These are phyloP conservation scores for Pistacia integerrima DNA, from an alignment of 345 rosid species.

Conservation along the genomic window DNA sequence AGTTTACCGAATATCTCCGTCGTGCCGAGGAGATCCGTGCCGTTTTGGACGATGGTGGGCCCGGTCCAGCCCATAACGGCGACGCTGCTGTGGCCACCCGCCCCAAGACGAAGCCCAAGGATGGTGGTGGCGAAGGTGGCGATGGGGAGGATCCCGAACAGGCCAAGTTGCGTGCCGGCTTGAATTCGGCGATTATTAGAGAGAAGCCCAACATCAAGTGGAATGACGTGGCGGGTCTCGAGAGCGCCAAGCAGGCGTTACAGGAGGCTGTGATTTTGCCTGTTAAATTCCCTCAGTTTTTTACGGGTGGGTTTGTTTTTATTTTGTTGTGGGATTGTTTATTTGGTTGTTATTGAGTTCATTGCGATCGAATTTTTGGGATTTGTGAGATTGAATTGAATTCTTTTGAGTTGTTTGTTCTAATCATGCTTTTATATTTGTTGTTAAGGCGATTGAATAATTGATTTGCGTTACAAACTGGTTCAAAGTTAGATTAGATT, in stretches of 20 bases:
- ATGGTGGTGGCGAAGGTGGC: conserved; percentile 58
- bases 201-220: conserved; percentile 91
- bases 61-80: conserved; percentile 69
- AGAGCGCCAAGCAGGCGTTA: conserved; percentile 86
- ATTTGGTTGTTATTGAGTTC: conserved; percentile 2
- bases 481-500: neutral
- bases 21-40: conserved; percentile 97
- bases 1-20: conserved; percentile 88
- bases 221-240: conserved; percentile 94
- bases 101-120: conserved; percentile 79
- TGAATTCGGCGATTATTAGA: conserved; percentile 80
- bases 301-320: conserved; percentile 56
- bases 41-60: conserved; percentile 82
- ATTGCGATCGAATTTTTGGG: neutral
- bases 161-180: conserved; percentile 74
- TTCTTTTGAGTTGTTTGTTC: neutral
- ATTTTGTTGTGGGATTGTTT: conserved; percentile 30
- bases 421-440: neutral
- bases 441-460: neutral
- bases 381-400: neutral
- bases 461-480: conserved; percentile 1
- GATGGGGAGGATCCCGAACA: conserved; percentile 88
- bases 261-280: conserved; percentile 98
- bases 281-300: conserved; percentile 94
- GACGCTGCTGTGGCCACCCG: conserved; percentile 75